Evolutionary conservation across 495 filamentous ascomycete species (phyloP).

Genomic region (Schizothecium vesticola): DNA sequence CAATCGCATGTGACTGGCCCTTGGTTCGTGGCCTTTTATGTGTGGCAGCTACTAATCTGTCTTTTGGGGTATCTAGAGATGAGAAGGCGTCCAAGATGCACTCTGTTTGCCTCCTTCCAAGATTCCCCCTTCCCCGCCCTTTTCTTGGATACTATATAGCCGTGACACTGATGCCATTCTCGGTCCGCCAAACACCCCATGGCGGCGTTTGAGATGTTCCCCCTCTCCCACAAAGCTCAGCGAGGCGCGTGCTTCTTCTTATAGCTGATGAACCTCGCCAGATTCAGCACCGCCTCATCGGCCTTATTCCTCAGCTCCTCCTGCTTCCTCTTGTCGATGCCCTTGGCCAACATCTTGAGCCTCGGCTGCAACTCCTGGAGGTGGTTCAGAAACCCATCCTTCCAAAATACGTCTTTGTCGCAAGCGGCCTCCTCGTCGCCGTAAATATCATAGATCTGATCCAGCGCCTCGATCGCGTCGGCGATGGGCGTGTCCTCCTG

Average conservation of each 20-base stretch:
- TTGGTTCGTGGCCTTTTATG: background rate
- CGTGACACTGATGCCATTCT: background rate
- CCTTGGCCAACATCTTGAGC: constrained; percentile 48
- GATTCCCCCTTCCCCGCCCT: background rate
- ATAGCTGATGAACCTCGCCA: constrained; percentile 54
- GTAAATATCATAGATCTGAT: constrained; percentile 59
- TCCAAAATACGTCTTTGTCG: constrained; percentile 57
- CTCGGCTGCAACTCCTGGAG: constrained; percentile 47
- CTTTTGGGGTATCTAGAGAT: background rate
- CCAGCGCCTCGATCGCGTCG: constrained; percentile 52
- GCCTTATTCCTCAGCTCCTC: constrained; percentile 47
- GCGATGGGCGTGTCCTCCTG: constrained; percentile 41
- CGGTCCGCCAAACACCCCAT: background rate
- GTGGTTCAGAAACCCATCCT: constrained; percentile 52
- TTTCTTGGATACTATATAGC: background rate
- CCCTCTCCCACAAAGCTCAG: background rate
- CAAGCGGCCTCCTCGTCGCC: constrained; percentile 49
- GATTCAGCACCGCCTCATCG: constrained; percentile 53
- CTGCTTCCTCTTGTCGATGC: constrained; percentile 50
- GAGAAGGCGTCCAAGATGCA: background rate
- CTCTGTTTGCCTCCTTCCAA: background rate
- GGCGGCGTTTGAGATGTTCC: background rate
- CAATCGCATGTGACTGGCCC: background rate
- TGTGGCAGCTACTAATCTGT: background rate
- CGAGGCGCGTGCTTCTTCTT: constrained; percentile 47